Evolutionary conservation across 2,329 filamentous ascomycete genomes (phyloP).

Genomic region (Pseudopyrenochaeta lycopersici): DNA sequence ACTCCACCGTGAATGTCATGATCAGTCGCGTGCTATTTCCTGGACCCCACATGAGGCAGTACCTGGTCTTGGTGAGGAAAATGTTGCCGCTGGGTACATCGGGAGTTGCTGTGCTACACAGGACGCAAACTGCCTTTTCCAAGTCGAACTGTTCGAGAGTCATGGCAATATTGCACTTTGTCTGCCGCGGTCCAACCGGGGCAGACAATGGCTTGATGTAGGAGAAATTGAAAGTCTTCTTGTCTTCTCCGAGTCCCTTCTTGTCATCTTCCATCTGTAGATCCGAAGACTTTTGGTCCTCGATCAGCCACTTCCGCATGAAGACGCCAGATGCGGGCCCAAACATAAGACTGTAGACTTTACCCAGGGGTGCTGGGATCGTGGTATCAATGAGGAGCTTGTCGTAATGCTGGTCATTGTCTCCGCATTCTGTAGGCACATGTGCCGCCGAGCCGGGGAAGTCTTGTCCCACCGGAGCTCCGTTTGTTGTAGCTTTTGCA

Average conservation of each 20-base stretch:
- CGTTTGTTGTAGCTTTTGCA: slow-evolving; percentile 51
- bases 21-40: slow-evolving; percentile 85
- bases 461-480: slow-evolving; percentile 62
- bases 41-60: slow-evolving; percentile 92
- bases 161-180: slow-evolving; percentile 90
- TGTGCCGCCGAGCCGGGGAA: slow-evolving; percentile 88
- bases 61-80: slow-evolving; percentile 91
- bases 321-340: slow-evolving; percentile 80
- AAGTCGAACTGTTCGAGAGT: slow-evolving; percentile 84
- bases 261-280: slow-evolving; percentile 84
- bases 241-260: slow-evolving; percentile 77
- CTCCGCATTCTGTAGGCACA: slow-evolving; percentile 84
- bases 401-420: slow-evolving; percentile 81
- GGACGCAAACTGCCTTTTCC: slow-evolving; percentile 86
- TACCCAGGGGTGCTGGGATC: slow-evolving; percentile 86
- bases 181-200: slow-evolving; percentile 89
- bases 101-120: slow-evolving; percentile 84
- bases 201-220: slow-evolving; percentile 92
- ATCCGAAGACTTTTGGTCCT: slow-evolving; percentile 90
- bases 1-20: slow-evolving; percentile 91
- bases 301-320: slow-evolving; percentile 85
- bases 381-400: slow-evolving; percentile 85
- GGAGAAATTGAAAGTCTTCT: slow-evolving; percentile 76
- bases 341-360: slow-evolving; percentile 89
- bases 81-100: slow-evolving; percentile 95